phyloP scores from a whole-genome alignment of 768 basidiomycete species.

The Suillus fuscotomentosus region DNA sequence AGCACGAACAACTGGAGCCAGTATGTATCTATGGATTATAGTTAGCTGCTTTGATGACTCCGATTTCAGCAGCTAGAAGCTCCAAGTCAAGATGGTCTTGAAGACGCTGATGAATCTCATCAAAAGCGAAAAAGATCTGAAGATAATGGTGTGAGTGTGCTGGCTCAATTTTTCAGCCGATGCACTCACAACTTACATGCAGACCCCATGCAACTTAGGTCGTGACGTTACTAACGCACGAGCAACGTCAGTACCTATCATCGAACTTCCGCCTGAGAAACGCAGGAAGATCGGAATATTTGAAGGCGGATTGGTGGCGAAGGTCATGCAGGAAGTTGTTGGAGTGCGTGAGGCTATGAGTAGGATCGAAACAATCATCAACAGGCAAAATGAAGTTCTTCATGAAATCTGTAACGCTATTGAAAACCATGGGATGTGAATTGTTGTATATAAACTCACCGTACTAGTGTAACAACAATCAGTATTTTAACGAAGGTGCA shows the following conservation, averaged over 20 bases:
- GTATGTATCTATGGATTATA: too few relatives aligned
- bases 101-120: too few relatives aligned
- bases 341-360: neutral
- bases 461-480: neutral
- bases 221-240: neutral
- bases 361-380: neutral
- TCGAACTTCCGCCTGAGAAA: neutral
- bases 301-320: neutral
- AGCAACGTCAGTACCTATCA: neutral
- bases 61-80: too few relatives aligned
- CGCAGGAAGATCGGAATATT: neutral
- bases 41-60: too few relatives aligned
- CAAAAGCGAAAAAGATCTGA: too few relatives aligned
- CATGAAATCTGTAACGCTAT: neutral
- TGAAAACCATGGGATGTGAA: neutral
- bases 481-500: neutral
- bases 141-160: too few relatives aligned
- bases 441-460: neutral
- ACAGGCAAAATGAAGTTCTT: neutral
- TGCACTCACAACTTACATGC: neutral
- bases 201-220: neutral
- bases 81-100: too few relatives aligned
- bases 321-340: neutral
- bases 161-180: neutral
- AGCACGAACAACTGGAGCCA: neutral